Base-by-base conservation (phyloP, 1,284 basidiomycete species). In the Ganoderma resinaceum region DNA sequence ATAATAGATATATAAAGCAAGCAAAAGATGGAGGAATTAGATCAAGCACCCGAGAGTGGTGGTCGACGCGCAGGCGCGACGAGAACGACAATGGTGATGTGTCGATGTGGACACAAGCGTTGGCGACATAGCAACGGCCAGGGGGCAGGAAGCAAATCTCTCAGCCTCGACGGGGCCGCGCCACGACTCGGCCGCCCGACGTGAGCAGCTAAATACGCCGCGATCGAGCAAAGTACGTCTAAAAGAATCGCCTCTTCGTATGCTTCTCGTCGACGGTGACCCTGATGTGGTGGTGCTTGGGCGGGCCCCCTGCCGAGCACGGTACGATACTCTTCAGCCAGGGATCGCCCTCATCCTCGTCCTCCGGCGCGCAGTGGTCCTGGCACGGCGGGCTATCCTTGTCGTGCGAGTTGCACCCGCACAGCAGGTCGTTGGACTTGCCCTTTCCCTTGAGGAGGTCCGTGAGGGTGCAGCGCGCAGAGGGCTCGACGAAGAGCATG, bases 401-500 rank as follows among this genome's bases (percentile, higher is more conserved):
- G 58, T 80, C 80, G 61, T 81, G 80, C 52, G 82, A 82, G 53
- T 85, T 83, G 78, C 91, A 94, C n/a, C 91, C 90, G 76, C 95
- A 97, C 69, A 95, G 85, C 70, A 96, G 83, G 52, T 90, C 91
- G 75, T 90, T 89, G 9, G 87, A 87, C 76, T 90, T 91, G 68
- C 92, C 91, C 67, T 83, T 84, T 42, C 97, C 97, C 76, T 93
- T 91, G 66, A 99, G 85, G 59, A 99, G 82, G 77, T 98, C 96
- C n/a, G 94, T 93, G 65, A 99, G 87, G 33, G 98, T 99, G 79
- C 95, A 98, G 43, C 98, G 91, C 65, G 93, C 89, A 11, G 87
- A 84, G 1, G 97, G 95, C 79, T 99, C 96, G 65, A 99, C 89
- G 70, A 91, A 92, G 75, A 99, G 86, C 98, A 99, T 99, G 65